phyloP scores from a whole-genome alignment of 2,329 filamentous ascomycete species.

The Cordyceps javanica region DNA sequence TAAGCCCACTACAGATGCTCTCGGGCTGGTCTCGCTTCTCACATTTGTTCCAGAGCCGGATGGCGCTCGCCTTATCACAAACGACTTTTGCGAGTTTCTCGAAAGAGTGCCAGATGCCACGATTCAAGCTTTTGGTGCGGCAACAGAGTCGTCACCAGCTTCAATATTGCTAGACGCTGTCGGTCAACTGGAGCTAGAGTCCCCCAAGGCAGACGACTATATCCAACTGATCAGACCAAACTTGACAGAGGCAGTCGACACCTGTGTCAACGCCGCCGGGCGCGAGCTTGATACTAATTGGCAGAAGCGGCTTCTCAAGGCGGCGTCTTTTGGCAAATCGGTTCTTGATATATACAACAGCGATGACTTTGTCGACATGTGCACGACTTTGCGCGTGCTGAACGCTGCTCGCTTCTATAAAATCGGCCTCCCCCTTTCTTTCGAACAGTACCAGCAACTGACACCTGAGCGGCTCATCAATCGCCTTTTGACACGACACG shows the following conservation, averaged over 20 bases:
- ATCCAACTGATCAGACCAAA: conserved; percentile 88
- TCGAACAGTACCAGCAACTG: conserved; percentile 87
- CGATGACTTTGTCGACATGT: conserved; percentile 98
- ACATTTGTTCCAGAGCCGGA: conserved; percentile 51
- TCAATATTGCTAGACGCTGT: conserved; percentile 92
- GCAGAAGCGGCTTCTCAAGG: conserved; percentile 95
- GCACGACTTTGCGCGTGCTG: conserved; percentile 83
- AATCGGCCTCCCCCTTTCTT: conserved; percentile 82
- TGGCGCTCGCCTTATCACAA: conserved; percentile 84
- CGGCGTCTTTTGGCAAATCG: conserved; percentile 95
- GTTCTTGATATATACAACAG: conserved; percentile 96
- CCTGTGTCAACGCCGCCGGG: conserved; percentile 86
- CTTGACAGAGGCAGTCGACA: conserved; percentile 87
- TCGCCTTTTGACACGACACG: conserved; percentile 78
- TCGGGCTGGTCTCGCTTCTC: conserved; percentile 12
- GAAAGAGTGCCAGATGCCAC: conserved; percentile 85
- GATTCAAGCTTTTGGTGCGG: conserved; percentile 82
- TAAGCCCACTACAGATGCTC: conserved; percentile 15
- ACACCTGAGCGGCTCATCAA: conserved; percentile 84
- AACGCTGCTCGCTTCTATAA: conserved; percentile 91
- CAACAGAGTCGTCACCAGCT: conserved; percentile 81
- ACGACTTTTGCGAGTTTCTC: conserved; percentile 94
- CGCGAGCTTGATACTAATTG: conserved; percentile 85
- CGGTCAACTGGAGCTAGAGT: conserved; percentile 84
- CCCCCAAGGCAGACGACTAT: conserved; percentile 94